These are phyloP conservation scores for Fomitopsis pulvina DNA, from an alignment of 768 basidiomycete species.

Conservation along the genomic window DNA sequence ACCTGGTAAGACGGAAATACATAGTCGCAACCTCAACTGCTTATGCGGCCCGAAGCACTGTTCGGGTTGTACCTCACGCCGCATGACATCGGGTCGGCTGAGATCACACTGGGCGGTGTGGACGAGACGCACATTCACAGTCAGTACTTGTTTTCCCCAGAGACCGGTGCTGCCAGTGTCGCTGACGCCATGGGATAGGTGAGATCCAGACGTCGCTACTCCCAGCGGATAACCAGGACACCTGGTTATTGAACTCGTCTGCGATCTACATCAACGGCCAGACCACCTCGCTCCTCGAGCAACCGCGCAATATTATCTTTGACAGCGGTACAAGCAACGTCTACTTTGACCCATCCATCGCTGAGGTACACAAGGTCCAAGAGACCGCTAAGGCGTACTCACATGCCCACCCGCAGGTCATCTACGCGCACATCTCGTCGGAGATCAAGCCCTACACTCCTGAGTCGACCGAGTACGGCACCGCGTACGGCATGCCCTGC, in stretches of 20 bases:
- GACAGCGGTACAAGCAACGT: constrained; percentile 55
- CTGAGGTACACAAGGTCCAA: constrained; percentile 30
- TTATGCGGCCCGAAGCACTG: constrained; percentile 36
- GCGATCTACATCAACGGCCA: constrained; percentile 46
- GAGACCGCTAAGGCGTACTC: not conserved
- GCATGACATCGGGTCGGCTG: constrained; percentile 34
- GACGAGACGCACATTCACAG: constrained; percentile 47
- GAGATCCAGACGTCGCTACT: constrained; percentile 37
- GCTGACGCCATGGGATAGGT: constrained; percentile 21
- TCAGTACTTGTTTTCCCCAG: constrained; percentile 8
- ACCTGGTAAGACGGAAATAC: constrained; percentile 31
- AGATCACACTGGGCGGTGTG: constrained; percentile 47
- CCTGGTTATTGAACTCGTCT: constrained; percentile 42
- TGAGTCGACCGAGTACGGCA: constrained; percentile 52
- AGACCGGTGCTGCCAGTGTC: not conserved
- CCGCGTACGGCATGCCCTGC: too few relatives aligned
- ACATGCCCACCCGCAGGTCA: constrained; percentile 28
- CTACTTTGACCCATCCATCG: constrained; percentile 40
- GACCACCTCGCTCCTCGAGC: constrained; percentile 36
- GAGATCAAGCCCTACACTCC: constrained; percentile 43
- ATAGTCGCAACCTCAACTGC: constrained; percentile 42
- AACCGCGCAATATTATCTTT: constrained; percentile 41
- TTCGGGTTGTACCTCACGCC: constrained; percentile 40
- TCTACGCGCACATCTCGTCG: constrained; percentile 53
- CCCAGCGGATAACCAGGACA: constrained; percentile 26